Evolutionary conservation across 2,329 filamentous ascomycete genomes (phyloP), one percentile per base, ranked within the genome.

Genomic region (Colletotrichum abscissum): DNA sequence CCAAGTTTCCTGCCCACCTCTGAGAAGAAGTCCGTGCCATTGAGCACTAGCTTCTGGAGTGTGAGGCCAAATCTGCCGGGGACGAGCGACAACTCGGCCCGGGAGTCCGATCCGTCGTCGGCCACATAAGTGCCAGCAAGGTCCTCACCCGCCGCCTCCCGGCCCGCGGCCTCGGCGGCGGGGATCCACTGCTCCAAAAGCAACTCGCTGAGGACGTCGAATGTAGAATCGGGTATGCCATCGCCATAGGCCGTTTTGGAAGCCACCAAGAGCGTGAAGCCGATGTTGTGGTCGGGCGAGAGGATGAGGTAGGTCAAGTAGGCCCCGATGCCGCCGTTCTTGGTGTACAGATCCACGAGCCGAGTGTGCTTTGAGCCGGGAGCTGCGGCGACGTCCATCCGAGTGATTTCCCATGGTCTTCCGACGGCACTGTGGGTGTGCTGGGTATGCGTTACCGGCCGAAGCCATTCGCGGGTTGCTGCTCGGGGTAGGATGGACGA

Each of bases 341-440:
- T 78, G 38, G 75, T 74, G 57, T 77, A 81, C 0, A 81, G 76
- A 63, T 81, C 80, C 1, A 79, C 76, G 1, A 79, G 68, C 1
- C 78, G 78, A 52, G 79, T 81, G 63, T 74, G 75, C 52, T 78
- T 77, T n/a, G 67, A 74, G 1, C 28, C 22, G 5, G 73, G 71
- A 7, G 70, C 56, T 11, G 76, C 46, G 26, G 76, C 67, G 22
- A 75, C 42, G 62, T 63, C 42, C 54, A 72, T 75, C 4, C 66
- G 77, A 60, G 42, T 57, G 19, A 78, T 78, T 58, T 78, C 76
- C 76, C 76, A 78, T 1, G 75, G 72, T 4, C 72, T 67, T 22
- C 76, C 76, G 30, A 78, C 70, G 5, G 72, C 67, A 38, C 52
- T 63, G 22, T 56, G 59, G 2, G 76, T 70, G 16, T 72, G 72